Evolutionary conservation across 2,329 filamentous ascomycete species (phyloP).

Genomic region (Colletotrichum sp.): DNA sequence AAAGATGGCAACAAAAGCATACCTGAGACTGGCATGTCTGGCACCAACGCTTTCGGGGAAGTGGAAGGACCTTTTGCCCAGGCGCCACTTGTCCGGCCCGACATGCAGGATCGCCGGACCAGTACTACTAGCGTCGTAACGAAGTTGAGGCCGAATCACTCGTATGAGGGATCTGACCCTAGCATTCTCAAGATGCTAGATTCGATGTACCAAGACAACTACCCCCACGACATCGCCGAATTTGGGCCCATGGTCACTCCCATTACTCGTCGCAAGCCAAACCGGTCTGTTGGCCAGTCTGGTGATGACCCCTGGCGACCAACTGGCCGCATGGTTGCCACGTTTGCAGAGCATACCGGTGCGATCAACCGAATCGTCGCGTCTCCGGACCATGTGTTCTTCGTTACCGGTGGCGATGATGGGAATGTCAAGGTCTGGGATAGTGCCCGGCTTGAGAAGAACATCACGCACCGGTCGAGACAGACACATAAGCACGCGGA

Average conservation of each 20-base stretch:
- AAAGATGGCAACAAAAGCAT: constrained; percentile 64
- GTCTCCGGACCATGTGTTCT: constrained; percentile 92
- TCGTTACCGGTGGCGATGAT: constrained; percentile 92
- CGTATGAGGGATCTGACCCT: constrained; percentile 82
- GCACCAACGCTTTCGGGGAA: constrained; percentile 64
- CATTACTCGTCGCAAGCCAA: constrained; percentile 60
- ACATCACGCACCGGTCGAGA: constrained; percentile 84
- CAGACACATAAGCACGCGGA: constrained; percentile 81
- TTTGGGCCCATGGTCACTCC: constrained; percentile 84
- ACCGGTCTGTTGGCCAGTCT: constrained; percentile 55
- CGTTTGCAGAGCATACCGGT: constrained; percentile 85
- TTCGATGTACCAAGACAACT: constrained; percentile 80
- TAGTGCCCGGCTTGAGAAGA: constrained; percentile 85
- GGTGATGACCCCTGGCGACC: constrained; percentile 78
- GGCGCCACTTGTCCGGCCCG: constrained; percentile 32
- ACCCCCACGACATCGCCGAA: constrained; percentile 67
- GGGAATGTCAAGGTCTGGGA: constrained; percentile 94
- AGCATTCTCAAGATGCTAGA: constrained; percentile 77
- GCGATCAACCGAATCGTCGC: constrained; percentile 82
- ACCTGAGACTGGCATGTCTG: constrained; percentile 64
- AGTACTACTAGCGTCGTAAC: constrained; percentile 27
- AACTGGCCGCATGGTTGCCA: constrained; percentile 81
- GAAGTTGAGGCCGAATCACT: constrained; percentile 61
- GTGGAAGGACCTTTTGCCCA: constrained; percentile 62
- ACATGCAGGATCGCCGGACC: constrained; percentile 31